phyloP scores from a whole-genome alignment of 768 basidiomycete species.

The Russula foetens region DNA sequence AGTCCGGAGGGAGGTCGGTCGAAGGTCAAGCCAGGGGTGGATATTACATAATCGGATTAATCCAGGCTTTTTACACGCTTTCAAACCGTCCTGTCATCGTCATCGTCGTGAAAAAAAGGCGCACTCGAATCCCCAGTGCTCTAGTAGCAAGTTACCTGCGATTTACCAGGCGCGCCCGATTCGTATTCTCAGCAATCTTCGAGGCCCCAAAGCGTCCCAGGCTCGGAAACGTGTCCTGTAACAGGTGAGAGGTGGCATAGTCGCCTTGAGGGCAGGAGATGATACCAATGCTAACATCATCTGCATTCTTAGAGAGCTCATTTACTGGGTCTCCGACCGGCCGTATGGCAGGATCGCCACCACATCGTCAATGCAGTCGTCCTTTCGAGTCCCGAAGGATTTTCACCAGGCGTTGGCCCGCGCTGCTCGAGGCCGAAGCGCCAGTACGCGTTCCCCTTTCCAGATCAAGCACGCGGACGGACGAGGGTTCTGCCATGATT shows the following conservation, averaged over 20 bases:
- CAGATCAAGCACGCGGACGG: no score
- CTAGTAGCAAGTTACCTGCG: background rate
- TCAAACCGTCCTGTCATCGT: no score
- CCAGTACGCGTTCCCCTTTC: no score
- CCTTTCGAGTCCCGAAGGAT: no score
- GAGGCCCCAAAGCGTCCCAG: background rate
- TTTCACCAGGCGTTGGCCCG: no score
- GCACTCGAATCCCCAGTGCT: background rate
- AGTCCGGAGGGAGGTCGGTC: background rate
- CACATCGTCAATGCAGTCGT: background rate
- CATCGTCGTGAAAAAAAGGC: background rate
- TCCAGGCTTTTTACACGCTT: no score
- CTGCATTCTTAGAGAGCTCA: background rate
- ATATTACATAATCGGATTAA: background rate
- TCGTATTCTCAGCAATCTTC: background rate
- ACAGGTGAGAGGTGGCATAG: background rate
- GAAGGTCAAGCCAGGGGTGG: background rate
- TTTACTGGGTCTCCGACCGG: background rate
- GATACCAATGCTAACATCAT: background rate
- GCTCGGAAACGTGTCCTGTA: background rate
- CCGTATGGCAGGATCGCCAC: background rate
- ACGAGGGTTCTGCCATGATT: no score
- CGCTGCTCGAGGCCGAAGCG: no score
- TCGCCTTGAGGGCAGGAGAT: background rate
- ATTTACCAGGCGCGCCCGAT: background rate